These are phyloP conservation scores for Yamadazyma aaseri DNA, from an alignment of 1,139 yeast genomes.

Conservation along the genomic window DNA sequence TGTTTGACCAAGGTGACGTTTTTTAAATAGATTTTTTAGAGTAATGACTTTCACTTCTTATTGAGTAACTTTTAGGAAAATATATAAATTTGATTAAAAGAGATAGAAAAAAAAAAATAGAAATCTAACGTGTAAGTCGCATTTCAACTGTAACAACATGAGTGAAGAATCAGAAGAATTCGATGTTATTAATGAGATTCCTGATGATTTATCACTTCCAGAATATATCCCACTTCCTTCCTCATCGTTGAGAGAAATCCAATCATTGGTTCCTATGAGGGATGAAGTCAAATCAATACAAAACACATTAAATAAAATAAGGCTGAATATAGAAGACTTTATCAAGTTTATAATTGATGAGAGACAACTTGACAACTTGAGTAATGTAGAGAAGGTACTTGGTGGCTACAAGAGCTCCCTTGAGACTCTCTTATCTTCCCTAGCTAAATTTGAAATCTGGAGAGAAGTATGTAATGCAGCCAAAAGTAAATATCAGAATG, in stretches of 20 bases:
- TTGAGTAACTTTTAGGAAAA: too few relatives aligned
- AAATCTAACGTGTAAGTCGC: not conserved
- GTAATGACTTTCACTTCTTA: slow-evolving; percentile 4
- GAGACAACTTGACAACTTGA: slow-evolving; percentile 6
- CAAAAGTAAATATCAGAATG: slow-evolving; percentile 5
- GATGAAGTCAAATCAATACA: slow-evolving; percentile 4
- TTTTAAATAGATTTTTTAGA: slow-evolving; percentile 32
- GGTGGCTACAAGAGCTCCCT: slow-evolving; percentile 5
- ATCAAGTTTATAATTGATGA: slow-evolving; percentile 13
- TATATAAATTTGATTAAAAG: too few relatives aligned
- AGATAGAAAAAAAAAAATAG: too few relatives aligned
- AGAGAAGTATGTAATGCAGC: slow-evolving; percentile 4
- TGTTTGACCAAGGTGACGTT: slow-evolving; percentile 96
- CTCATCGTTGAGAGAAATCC: not conserved
- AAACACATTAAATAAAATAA: slow-evolving; percentile 5
- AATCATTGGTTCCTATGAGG: slow-evolving; percentile 6
- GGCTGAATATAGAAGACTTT: slow-evolving; percentile 10
- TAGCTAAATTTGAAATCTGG: slow-evolving; percentile 9
- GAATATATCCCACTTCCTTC: slow-evolving; percentile 5
- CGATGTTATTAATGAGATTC: slow-evolving; percentile 3
- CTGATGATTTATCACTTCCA: slow-evolving; percentile 6
- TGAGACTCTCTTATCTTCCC: slow-evolving; percentile 2
- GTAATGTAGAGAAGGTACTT: slow-evolving; percentile 4
- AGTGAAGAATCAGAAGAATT: not conserved
- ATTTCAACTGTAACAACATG: not conserved